These are phyloP conservation scores for Acer yangbiense DNA, from an alignment of 345 rosid genomes.

Conservation along the genomic window DNA sequence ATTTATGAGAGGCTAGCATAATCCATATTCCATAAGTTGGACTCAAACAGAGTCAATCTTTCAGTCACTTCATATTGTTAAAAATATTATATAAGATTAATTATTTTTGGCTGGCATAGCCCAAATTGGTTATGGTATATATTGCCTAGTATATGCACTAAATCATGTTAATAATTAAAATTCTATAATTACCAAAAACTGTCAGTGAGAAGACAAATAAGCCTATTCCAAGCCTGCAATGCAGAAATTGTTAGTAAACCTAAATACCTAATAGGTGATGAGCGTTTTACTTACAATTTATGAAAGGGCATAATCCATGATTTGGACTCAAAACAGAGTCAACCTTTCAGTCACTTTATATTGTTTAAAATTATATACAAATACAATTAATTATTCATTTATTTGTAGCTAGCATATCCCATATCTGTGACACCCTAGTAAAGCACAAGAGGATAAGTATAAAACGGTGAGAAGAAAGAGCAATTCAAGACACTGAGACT, in stretches of 20 bases:
- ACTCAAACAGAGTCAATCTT: background rate
- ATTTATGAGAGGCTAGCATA: background rate
- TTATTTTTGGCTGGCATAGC: background rate
- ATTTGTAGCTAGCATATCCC: background rate
- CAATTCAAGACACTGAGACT: slow-evolving; percentile 16
- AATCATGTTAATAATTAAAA: background rate
- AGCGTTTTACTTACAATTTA: background rate
- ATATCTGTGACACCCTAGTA: background rate
- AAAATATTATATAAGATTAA: background rate
- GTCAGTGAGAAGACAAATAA: background rate
- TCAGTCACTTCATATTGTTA: background rate
- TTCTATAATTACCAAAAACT: background rate
- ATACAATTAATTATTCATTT: background rate
- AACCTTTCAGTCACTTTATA: background rate
- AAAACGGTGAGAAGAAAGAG: slow-evolving; percentile 10
- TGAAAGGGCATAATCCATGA: background rate
- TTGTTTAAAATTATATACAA: background rate
- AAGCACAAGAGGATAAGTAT: background rate
- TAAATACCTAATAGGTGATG: background rate
- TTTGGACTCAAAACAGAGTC: background rate
- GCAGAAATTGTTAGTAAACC: background rate
- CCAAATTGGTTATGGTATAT: no score
- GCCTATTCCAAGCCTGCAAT: background rate
- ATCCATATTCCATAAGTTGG: background rate
- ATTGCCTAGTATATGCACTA: background rate